Base-by-base conservation (phyloP, 2,329 filamentous ascomycete species). In the Aspergillus uvarum region DNA sequence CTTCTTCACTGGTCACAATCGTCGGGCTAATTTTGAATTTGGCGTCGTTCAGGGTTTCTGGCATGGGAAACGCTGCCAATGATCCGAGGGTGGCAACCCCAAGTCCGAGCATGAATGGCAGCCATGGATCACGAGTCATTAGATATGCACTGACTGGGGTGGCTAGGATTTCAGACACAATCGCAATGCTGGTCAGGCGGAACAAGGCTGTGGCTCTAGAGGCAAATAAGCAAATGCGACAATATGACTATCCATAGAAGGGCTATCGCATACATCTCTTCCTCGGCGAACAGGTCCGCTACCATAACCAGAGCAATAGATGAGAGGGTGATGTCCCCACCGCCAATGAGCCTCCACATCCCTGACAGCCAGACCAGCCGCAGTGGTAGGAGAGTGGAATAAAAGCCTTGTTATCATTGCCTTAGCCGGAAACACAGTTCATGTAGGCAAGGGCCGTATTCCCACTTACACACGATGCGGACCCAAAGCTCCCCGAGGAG, bases 131-230 rank as follows among this genome's bases (percentile, higher is more conserved):
- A 4, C 58, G 61, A 10, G 54, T 64, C 68, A 73, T 72, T 47
- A 72, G n/a, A 32, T 66, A 67, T 38, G 69, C 70, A 54, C 70
- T 71, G 50, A 67, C n/a, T 4, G 70, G 69, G 7, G 68, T 66
- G 3, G 66, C 70, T 32, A 72, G 26, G 5, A 72, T 59, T 51
- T 73, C 69, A 32, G 69, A 63, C 3, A 70, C 22, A 14, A 68
- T 53, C 1, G 62, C 52, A 16, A 63, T 65, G 21, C 67, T 63
- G n/a, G 61, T 61, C 14, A 71, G 52, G 11, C 63, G 63, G 51
- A 71, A 71, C 1, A 72, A 58, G 2, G 66, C 65, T 1, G 63
- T 70, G n/a, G 65, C 65, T 51, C 68, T 71, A 35, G 5, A 19
- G n/a, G 2, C 3, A 7, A 31, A 51, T 67, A 22, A 64, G 60